Percentiles rank a stretch among this genome's conserved stretches.
Conservation (phyloP, 805 yeast species). For the Teunomyces stri region DNA sequence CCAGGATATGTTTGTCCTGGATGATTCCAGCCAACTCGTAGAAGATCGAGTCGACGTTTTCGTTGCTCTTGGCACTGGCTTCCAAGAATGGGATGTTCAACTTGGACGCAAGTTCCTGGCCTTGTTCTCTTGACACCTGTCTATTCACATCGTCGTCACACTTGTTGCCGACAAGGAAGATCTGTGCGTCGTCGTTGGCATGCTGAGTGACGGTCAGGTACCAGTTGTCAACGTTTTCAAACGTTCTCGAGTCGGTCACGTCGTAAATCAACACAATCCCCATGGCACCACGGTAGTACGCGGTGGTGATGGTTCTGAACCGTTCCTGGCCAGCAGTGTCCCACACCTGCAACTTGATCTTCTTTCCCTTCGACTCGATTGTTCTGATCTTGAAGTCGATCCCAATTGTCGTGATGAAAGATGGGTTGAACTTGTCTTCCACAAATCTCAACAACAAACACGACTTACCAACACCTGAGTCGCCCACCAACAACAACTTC, state of each 20-base stretch:
- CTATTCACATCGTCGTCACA: constrained; percentile 87
- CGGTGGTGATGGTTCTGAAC: constrained; percentile 91
- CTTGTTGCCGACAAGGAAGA: constrained; percentile 93
- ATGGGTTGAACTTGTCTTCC: constrained; percentile 94
- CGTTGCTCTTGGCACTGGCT: constrained; percentile 92
- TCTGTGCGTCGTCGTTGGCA: constrained; percentile 93
- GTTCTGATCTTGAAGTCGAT: constrained; percentile 97
- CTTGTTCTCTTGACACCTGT: constrained; percentile 86
- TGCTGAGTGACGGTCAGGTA: constrained; percentile 93
- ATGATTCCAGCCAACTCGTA: constrained; percentile 83
- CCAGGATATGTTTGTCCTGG: constrained; percentile 68
- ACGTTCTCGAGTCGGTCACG: constrained; percentile 86
- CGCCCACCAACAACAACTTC: constrained; percentile 91
- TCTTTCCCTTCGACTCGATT: constrained; percentile 88
- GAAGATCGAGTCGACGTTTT: constrained; percentile 89
- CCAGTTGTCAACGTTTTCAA: constrained; percentile 93
- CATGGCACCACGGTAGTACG: constrained; percentile 87
- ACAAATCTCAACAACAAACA: constrained; percentile 90
- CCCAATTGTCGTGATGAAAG: constrained; percentile 96
- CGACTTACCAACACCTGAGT: constrained; percentile 85
- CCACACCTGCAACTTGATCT: constrained; percentile 93
- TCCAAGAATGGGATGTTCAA: constrained; percentile 89
- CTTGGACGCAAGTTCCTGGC: constrained; percentile 82
- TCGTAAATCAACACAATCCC: constrained; percentile 83
- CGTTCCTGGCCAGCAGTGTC: constrained; percentile 98